Conservation (phyloP, 2,329 filamentous ascomycete genomes). For the Paecilomyces variotii region DNA sequence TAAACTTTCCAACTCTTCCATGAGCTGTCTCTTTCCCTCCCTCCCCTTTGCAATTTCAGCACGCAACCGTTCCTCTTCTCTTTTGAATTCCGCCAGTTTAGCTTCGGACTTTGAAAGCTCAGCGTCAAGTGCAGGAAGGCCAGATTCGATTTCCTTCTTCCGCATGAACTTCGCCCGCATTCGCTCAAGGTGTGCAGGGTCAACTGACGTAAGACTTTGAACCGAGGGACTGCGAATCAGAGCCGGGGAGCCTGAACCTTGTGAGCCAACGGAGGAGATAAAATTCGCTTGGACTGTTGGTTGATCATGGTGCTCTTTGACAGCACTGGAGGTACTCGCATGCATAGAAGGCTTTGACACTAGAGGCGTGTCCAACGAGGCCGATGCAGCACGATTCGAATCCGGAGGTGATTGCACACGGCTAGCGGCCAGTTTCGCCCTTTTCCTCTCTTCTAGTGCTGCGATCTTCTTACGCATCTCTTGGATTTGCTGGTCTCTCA, state of each 20-base stretch:
- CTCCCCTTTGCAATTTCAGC: constrained; percentile 40
- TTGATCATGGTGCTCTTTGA: not conserved
- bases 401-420: constrained; percentile 27
- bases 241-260: constrained; percentile 1
- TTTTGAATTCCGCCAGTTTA: constrained; percentile 21
- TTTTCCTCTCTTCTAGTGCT: constrained; percentile 39
- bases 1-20: constrained; percentile 42
- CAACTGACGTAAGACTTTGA: constrained; percentile 13
- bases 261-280: not conserved
- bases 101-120: constrained; percentile 33
- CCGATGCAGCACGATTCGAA: constrained; percentile 14
- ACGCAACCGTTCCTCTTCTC: constrained; percentile 33
- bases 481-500: constrained; percentile 42
- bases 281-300: not conserved
- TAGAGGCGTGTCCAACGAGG: constrained; percentile 6
- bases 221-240: constrained; percentile 10
- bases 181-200: constrained; percentile 17
- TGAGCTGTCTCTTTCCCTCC: constrained; percentile 35
- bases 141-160: constrained; percentile 42
- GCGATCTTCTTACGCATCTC: constrained; percentile 43
- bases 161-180: constrained; percentile 33
- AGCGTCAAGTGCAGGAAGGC: constrained; percentile 38
- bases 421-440: constrained; percentile 32
- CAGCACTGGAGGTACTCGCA: not conserved
- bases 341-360: constrained; percentile 3